Evolutionary conservation across 108 stramenopile species (phyloP).

Genomic region (Skeletonema menzelii): DNA sequence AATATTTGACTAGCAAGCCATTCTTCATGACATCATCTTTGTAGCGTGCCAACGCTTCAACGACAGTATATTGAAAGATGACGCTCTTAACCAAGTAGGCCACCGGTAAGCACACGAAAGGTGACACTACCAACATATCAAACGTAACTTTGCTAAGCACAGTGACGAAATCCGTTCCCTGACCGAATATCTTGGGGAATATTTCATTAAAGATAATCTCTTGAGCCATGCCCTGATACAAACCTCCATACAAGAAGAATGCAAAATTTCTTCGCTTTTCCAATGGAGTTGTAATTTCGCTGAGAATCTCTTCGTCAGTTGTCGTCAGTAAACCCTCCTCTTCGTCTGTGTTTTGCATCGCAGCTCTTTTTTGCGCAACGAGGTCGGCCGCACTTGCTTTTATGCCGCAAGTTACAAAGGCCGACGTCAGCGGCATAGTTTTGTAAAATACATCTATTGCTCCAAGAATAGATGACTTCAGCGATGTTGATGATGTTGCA

Average conservation of each 20-base stretch:
- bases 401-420: slow-evolving; percentile 47
- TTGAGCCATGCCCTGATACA: slow-evolving; percentile 67
- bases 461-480: not conserved
- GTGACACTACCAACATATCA: slow-evolving; percentile 47
- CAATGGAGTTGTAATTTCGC: not conserved
- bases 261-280: slow-evolving; percentile 39
- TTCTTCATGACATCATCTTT: slow-evolving; percentile 47
- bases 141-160: slow-evolving; percentile 55
- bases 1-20: slow-evolving; percentile 64
- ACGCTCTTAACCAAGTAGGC: slow-evolving; percentile 63
- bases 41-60: slow-evolving; percentile 32
- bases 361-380: slow-evolving; percentile 13
- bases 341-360: not conserved
- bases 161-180: slow-evolving; percentile 20
- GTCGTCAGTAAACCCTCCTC: not conserved
- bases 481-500: not conserved
- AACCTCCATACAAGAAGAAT: slow-evolving; percentile 57
- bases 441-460: slow-evolving; percentile 50
- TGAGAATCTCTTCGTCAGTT: not conserved
- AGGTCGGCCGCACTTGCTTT: slow-evolving; percentile 33
- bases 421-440: slow-evolving; percentile 51
- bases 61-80: slow-evolving; percentile 37
- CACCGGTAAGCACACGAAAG: slow-evolving; percentile 56
- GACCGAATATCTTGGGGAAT: slow-evolving; percentile 56
- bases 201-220: slow-evolving; percentile 65